Conservation (phyloP, 1,139 yeast species). For the Nakaseomyces glabratus region DNA sequence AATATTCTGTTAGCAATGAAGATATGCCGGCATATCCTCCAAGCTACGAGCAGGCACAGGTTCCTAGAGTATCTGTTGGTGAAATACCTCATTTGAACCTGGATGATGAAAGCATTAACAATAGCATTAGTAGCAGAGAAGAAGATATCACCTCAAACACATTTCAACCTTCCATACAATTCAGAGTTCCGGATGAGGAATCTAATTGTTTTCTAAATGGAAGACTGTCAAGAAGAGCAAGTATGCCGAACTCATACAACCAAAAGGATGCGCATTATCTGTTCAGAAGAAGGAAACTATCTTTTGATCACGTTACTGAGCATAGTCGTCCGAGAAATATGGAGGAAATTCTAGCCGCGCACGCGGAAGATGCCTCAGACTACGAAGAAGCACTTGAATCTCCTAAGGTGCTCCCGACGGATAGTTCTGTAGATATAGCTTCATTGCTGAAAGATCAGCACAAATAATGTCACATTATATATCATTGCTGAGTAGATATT, state of each 20-base stretch:
- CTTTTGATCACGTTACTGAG: conserved; percentile 1
- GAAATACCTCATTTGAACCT: conserved; percentile 12
- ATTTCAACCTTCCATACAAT: conserved; percentile 2
- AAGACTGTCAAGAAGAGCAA: conserved; percentile 1
- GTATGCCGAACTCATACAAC: not conserved
- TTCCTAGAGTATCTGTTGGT: conserved; percentile 12
- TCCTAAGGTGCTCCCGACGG: conserved; percentile 4
- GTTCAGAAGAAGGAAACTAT: conserved; percentile 2
- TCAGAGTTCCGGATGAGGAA: conserved; percentile 1
- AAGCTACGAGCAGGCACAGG: conserved; percentile 27
- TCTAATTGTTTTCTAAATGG: not conserved
- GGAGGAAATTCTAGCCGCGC: not conserved
- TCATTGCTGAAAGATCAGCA: conserved; percentile 13
- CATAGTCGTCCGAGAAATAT: conserved; percentile 1
- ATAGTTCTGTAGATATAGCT: conserved; percentile 14
- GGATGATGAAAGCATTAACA: conserved; percentile 9
- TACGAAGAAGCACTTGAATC: conserved; percentile 1
- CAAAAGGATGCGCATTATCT: not conserved
- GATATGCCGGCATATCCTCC: conserved; percentile 21
- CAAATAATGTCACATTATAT: conserved; percentile 17
- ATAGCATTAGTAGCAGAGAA: conserved; percentile 5
- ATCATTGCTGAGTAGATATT: conserved; percentile 10
- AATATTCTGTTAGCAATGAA: conserved; percentile 19
- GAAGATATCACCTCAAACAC: conserved; percentile 2
- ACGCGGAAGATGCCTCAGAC: not conserved